Percentiles rank a stretch among this genome's conserved stretches.
Evolutionary conservation across 495 filamentous ascomycete genomes (phyloP).

Genomic region (Penicilliopsis zonata): DNA sequence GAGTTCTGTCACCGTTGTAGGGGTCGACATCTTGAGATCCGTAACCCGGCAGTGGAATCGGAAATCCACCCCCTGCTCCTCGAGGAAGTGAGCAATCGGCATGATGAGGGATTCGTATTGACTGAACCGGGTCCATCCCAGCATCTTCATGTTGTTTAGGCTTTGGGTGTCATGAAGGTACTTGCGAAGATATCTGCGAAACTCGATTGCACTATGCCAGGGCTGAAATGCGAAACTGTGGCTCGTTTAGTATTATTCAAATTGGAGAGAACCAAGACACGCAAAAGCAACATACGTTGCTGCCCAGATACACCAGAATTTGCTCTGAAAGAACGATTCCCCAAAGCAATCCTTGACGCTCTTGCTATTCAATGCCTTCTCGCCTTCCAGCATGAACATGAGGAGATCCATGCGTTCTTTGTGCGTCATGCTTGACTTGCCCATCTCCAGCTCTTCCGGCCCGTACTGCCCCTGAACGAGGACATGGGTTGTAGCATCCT

Average conservation of each 20-base stretch:
- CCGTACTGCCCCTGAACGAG: constrained; percentile 4
- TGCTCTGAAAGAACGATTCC: constrained; percentile 24
- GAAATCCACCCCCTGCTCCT: constrained; percentile 17
- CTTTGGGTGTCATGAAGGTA: constrained; percentile 3
- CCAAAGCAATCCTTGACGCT: constrained; percentile 24
- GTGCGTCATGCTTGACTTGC: constrained; percentile 10
- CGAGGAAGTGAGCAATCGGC: constrained; percentile 16
- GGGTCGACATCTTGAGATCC: constrained; percentile 12
- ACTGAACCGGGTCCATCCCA: constrained; percentile 11
- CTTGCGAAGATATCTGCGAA: constrained; percentile 2
- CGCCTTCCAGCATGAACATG: constrained; percentile 15
- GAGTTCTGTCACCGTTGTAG: constrained; percentile 4
- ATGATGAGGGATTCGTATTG: constrained; percentile 17
- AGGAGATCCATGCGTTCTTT: constrained; percentile 21
- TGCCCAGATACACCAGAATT: constrained; percentile 26
- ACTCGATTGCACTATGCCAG: constrained; percentile 23
- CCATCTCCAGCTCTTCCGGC: constrained; percentile 2
- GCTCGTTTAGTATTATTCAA: neutral
- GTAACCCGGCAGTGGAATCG: constrained; percentile 12
- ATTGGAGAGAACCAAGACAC: neutral
- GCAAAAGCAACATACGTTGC: constrained; percentile 15
- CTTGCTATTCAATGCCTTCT: constrained; percentile 18
- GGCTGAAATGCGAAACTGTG: constrained; percentile 26
- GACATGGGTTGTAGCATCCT: constrained; percentile 9
- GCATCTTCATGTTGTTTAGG: constrained; percentile 7